Base-by-base conservation (phyloP, 176 grass and related monocot genomes). In the Phragmites australis region DNA sequence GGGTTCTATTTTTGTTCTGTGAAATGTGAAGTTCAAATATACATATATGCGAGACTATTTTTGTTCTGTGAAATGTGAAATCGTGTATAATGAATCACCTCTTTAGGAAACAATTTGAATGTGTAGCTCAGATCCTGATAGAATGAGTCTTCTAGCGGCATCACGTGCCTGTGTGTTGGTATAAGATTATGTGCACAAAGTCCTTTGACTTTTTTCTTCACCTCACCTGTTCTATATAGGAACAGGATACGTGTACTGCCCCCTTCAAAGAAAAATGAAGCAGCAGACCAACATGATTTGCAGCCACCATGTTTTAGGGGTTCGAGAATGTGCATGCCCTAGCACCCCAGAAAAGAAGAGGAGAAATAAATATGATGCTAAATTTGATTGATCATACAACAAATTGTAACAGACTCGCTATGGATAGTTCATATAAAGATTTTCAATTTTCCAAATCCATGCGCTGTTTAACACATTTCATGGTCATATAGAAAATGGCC, bases 261-360 rank as follows among this genome's bases (percentile, higher is more conserved):
- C 76, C 9, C 1, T 53, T 79, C 81, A 84, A 44, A 84, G 34
- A 37, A 63, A 70, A 37, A 81, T 12, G 44, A 89, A 54, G 87
- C 52, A 89, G 44, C 82, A 80, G 29, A 49, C 70, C 54, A 84
- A 47, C 53, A 75, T 5, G 42, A 68, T 27, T 76, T 81, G 81
- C 26, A 75, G 81, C 87, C 87, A 89, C 76, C 81, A 70, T 26
- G 76, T 23, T 23, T 49, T 45, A 15, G 76, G 69, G 4, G 76
- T 51, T 46, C 27, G 34, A 80, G 52, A 32, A 23, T 80, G 9
- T 2, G 81, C 76, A 39, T 80, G 45, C 41, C 87, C 87, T 89
- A 84, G 6, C 42, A 80, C 52, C 76, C 76, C 68, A 75, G 29
- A 26, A 25, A 77, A 49, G 23, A 43, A 57, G 6, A 52, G 43